Conservation (phyloP, 805 yeast species). For the Candida tibetensis region DNA sequence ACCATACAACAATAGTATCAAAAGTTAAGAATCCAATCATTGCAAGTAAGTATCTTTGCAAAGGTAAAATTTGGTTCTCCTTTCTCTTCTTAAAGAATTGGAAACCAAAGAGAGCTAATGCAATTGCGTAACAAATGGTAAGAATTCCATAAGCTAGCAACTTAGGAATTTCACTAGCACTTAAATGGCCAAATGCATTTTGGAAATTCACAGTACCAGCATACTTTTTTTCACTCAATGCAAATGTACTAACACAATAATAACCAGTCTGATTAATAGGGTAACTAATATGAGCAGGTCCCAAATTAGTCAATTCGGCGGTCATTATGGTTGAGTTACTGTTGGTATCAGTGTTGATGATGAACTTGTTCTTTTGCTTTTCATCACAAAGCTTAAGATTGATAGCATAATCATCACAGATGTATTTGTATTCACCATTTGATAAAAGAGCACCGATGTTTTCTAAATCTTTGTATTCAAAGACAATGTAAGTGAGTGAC, state of each 20-base stretch:
- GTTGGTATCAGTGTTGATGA: conserved; percentile 44
- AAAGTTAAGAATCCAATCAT: conserved; percentile 78
- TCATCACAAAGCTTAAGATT: conserved; percentile 50
- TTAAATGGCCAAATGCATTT: conserved; percentile 85
- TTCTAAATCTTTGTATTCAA: conserved; percentile 77
- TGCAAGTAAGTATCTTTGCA: conserved; percentile 87
- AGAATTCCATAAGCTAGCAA: conserved; percentile 84
- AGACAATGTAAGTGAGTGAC: conserved; percentile 65
- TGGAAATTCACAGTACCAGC: conserved; percentile 75
- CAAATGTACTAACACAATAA: conserved; percentile 81
- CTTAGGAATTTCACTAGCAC: conserved; percentile 90
- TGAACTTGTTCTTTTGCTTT: conserved; percentile 58
- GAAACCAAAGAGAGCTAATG: conserved; percentile 79
- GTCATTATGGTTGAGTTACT: conserved; percentile 56
- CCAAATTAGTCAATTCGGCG: conserved; percentile 52
- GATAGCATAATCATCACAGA: conserved; percentile 76
- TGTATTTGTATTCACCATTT: conserved; percentile 50
- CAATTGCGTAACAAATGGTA: conserved; percentile 78
- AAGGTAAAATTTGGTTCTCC: conserved; percentile 74
- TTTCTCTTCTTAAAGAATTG: conserved; percentile 77
- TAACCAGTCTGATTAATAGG: conserved; percentile 76
- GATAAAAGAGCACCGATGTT: conserved; percentile 55
- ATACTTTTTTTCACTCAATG: conserved; percentile 47
- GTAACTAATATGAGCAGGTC: conserved; percentile 61
- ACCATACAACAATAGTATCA: conserved; percentile 88